Evolutionary conservation across 768 basidiomycete species (phyloP).

Genomic region (Boletus huronensis): DNA sequence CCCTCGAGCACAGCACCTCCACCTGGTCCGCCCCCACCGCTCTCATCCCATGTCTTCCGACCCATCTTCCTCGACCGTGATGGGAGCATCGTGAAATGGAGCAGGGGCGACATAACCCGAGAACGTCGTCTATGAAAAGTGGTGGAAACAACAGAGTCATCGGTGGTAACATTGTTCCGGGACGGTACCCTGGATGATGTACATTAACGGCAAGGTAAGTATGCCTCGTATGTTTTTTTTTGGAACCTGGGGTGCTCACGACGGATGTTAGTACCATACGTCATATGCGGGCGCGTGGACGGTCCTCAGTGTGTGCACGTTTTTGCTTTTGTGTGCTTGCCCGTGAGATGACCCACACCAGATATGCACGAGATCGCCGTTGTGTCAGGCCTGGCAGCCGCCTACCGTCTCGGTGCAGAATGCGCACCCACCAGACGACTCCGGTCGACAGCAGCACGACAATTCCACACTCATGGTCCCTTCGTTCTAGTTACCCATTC

Average conservation of each 20-base stretch:
- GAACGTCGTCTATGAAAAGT: neutral
- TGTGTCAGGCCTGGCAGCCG: neutral
- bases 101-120: neutral
- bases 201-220: neutral
- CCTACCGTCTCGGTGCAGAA: neutral
- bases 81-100: neutral
- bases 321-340: neutral
- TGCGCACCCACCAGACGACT: neutral
- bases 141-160: neutral
- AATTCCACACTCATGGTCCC: neutral
- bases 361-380: constrained; percentile 3
- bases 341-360: neutral
- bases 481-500: neutral
- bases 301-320: neutral
- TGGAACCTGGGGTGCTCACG: neutral
- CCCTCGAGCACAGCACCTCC: neutral
- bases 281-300: constrained; percentile 1
- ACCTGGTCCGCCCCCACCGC: neutral
- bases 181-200: neutral
- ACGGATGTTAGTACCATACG: neutral
- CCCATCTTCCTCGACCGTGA: constrained; percentile 1
- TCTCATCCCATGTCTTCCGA: neutral
- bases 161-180: neutral
- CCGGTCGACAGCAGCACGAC: neutral
- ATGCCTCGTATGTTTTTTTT: neutral